phyloP scores from a whole-genome alignment of 352 stramenopile species.

The Blastocystis hominis region DNA sequence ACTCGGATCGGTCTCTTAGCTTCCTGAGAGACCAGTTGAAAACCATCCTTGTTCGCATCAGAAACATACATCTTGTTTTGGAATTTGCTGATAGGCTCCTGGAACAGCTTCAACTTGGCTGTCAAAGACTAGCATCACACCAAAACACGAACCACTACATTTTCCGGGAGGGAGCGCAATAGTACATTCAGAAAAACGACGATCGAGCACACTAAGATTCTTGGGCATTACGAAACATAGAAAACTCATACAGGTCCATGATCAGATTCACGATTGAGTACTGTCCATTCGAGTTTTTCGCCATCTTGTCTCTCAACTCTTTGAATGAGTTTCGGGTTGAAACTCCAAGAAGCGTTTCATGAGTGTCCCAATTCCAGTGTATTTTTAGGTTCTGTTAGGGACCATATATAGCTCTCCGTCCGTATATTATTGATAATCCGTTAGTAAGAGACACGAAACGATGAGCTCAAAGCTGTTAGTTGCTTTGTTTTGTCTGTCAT shows the following conservation, averaged over 20 bases:
- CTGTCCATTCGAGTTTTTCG: neutral
- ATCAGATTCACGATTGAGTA: constrained; percentile 16
- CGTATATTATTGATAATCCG: neutral
- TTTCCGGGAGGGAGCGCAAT: neutral
- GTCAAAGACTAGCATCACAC: neutral
- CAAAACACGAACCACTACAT: neutral
- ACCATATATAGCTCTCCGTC: neutral
- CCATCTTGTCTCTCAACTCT: neutral
- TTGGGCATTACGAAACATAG: neutral
- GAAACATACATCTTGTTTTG: neutral
- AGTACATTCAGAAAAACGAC: constrained; percentile 38
- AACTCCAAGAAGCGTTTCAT: neutral
- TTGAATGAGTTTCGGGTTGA: neutral
- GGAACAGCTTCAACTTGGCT: neutral
- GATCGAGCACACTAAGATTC: constrained; percentile 23
- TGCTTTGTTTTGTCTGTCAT: neutral
- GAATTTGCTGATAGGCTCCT: neutral
- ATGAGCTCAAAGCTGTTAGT: neutral
- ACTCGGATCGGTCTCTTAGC: neutral
- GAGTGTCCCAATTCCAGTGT: neutral
- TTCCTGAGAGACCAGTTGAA: neutral
- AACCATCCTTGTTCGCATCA: neutral
- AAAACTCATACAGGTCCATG: constrained; percentile 16
- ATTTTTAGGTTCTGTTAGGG: neutral
- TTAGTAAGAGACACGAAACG: neutral